Evolutionary conservation across 2,329 filamentous ascomycete genomes (phyloP), one percentile per base, ranked within the genome.

Genomic region (Fusarium nisikadoi): DNA sequence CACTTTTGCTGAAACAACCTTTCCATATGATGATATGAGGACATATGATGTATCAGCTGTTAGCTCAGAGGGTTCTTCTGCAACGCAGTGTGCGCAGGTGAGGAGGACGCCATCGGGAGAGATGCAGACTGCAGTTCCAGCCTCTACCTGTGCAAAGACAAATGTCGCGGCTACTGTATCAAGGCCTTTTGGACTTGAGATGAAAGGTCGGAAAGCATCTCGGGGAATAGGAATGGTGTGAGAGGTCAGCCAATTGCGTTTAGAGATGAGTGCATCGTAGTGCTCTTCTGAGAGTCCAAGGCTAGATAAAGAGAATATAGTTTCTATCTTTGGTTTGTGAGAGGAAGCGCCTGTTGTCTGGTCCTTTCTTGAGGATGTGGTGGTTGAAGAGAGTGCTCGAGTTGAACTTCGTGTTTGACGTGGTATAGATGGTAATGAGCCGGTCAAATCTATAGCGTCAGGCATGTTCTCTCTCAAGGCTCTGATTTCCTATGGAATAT

Each of bases 21-120:
- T 70, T 5, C 82, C 86, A 6, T 73, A 80, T 8, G 81, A 80
- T 62, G 83, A 86, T 6, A 88, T 71, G 1, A 88, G 80, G 80
- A 83, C 85, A 45, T 81, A 79, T 8, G 59, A 65, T 17, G 77
- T 77, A 1, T 71, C 55, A 0, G 45, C 42, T 13, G 49, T n/a
- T 5, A 83, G 78, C 13, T 84, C 81, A 3, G 78, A 74, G 8
- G 70, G 68, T 1, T 75, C 77, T 52, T 87, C 86, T 5, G 83
- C 84, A 23, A 87, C 77, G 69, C 86, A 88, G 65, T 88, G 86
- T 1, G 86, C 80, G 74, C 86, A 88, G 4, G 85, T 87, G 25
- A 88, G 76, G 8, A 87, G 71, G 43, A 86, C 78, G 8, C 86
- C 86, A 6, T 75, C 61, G 1, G 80, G 69, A 1, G 82, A 81